Evolutionary conservation across 495 filamentous ascomycete species (phyloP), one percentile per base, ranked within the genome.

Genomic region (Talaromyces adpressus): DNA sequence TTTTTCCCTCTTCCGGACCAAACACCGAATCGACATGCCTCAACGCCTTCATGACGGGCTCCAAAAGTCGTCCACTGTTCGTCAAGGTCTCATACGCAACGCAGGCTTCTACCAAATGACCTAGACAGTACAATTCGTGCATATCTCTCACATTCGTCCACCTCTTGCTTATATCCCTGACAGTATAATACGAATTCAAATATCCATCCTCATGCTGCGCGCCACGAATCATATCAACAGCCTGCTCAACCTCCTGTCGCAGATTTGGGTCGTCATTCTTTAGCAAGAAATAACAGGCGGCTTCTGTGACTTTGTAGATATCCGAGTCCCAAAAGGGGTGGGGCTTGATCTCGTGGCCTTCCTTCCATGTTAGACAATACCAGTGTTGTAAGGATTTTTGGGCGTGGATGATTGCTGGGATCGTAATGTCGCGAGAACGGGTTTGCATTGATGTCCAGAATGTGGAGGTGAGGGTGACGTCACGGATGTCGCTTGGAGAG

Each of bases 241-340:
- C 68, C 64, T 87, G 82, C 29, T 77, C 67, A 6, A 87, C 79
- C 6, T 82, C 82, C 0, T 65, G 72, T 62, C 83, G 79, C 47
- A 87, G 71, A 58, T 79, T 77, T 0, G 65, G 67, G 63, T 80
- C 72, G 20, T 80, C 70, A 8, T 79, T 63, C 60, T 79, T 73
- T n/a, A 64, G 64, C 9, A 84, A 70, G 61, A 86, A 76, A 53
- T 86, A 86, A 63, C 81, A 85, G 2, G 84, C 84, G 6, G 81
- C 82, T 70, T 86, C 84, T 49, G 86, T 81, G 80, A 82, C 85
- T 67, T 86, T 86, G 5, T 79, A 82, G 12, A 86, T 73, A 69
- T 86, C 84, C 30, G 81, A 83, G 64, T 86, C 84, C 83, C 82
- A 87, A 9, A 61, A 61, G 0, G 58, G 27, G 36, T 61, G 58